A percentile compares a stretch with the other conserved stretches of the same genome.
Evolutionary conservation across 495 filamentous ascomycete genomes (phyloP).

Genomic region (Penicillium waksmanii): DNA sequence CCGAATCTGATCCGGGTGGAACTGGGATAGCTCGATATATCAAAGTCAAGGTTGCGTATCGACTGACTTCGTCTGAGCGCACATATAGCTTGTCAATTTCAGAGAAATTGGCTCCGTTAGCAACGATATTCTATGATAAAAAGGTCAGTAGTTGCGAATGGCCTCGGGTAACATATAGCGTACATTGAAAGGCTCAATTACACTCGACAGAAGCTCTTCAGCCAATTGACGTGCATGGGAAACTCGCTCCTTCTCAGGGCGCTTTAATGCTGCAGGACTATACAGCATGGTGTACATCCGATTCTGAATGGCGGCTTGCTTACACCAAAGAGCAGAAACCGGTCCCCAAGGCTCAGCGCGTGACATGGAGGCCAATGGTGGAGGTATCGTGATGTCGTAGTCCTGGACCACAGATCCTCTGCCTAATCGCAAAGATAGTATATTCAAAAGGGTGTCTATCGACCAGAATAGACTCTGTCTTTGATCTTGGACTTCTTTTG

Average conservation of each 20-base stretch:
- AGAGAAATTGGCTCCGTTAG: constrained; percentile 3
- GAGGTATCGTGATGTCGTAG: constrained; percentile 63
- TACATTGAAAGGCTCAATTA: constrained; percentile 43
- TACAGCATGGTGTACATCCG: constrained; percentile 63
- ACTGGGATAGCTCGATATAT: constrained; percentile 66
- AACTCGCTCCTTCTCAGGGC: constrained; percentile 48
- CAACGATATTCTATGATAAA: neutral
- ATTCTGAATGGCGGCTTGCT: constrained; percentile 58
- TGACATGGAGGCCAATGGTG: constrained; percentile 33
- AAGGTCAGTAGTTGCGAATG: neutral
- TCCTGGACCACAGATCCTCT: constrained; percentile 64
- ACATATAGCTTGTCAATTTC: constrained; percentile 52
- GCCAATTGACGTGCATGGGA: constrained; percentile 38
- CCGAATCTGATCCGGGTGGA: constrained; percentile 31
- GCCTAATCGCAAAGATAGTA: constrained; percentile 65
- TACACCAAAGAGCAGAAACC: constrained; percentile 50
- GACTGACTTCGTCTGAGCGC: constrained; percentile 57
- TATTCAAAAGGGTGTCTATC: constrained; percentile 62
- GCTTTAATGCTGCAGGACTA: constrained; percentile 59
- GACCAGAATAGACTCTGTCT: constrained; percentile 62
- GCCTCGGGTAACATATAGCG: neutral
- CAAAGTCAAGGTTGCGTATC: constrained; percentile 57
- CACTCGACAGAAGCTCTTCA: constrained; percentile 32
- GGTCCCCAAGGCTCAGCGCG: constrained; percentile 28
- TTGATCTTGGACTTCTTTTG: constrained; percentile 34